A percentile compares a stretch with the other conserved stretches of the same genome.
These are phyloP conservation scores for Alternaria hordeiaustralica DNA, from an alignment of 2,329 filamentous ascomycete genomes.

Conservation along the genomic window DNA sequence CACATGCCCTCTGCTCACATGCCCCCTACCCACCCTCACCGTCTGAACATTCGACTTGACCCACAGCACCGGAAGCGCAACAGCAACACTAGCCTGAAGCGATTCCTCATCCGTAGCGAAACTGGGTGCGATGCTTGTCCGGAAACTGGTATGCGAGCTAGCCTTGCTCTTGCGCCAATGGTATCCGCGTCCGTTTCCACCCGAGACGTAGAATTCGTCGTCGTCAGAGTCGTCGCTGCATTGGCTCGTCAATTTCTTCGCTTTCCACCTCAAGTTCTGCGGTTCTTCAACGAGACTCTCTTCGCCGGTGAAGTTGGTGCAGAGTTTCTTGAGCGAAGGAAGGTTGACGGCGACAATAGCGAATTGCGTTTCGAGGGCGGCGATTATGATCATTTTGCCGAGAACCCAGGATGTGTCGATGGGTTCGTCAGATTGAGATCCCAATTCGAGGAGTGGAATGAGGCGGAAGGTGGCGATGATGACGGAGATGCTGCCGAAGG, in stretches of 20 bases:
- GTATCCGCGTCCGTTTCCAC: neutral
- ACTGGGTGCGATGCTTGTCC: conserved; percentile 2
- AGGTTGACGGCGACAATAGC: conserved; percentile 45
- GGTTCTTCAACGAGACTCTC: neutral
- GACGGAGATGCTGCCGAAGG: conserved; percentile 39
- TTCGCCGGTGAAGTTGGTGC: conserved; percentile 14
- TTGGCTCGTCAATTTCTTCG: neutral
- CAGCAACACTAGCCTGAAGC: conserved; percentile 1
- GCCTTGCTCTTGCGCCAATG: conserved; percentile 1
- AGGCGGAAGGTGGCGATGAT: conserved; percentile 27
- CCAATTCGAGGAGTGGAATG: conserved; percentile 29
- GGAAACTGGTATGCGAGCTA: neutral
- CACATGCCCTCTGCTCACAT: conserved; percentile 7
- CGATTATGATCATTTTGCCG: conserved; percentile 43
- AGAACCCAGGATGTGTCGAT: conserved; percentile 38
- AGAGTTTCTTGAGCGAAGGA: conserved; percentile 42
- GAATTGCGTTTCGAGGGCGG: conserved; percentile 40
- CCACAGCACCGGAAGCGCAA: conserved; percentile 6
- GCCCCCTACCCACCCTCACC: conserved; percentile 5
- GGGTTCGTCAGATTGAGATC: conserved; percentile 8
- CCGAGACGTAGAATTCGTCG: neutral
- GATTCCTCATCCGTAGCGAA: conserved; percentile 5
- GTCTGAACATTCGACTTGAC: conserved; percentile 4
- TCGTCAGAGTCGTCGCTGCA: neutral
- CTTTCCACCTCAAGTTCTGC: neutral